Percentiles rank a stretch among this genome's conserved stretches.
These are phyloP conservation scores for Tulasnella sp. DNA, from an alignment of 768 basidiomycete species.

Conservation along the genomic window DNA sequence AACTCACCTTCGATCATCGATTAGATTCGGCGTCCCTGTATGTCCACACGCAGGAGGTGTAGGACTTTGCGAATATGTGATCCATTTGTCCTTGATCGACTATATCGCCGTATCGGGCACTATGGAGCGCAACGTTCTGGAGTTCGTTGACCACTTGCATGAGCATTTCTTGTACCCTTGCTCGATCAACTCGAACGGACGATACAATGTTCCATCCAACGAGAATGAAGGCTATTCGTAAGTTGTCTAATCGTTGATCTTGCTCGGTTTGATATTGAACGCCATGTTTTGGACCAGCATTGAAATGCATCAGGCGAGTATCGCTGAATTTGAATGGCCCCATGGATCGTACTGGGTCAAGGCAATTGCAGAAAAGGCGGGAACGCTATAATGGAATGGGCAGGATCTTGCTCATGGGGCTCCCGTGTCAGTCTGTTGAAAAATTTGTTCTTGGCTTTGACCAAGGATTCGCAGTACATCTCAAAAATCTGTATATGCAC, in stretches of 20 bases:
- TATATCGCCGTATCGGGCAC: conserved; percentile 83
- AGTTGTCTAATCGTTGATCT: conserved; percentile 15
- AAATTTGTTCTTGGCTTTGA: too few relatives aligned
- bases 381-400: not conserved
- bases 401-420: too few relatives aligned
- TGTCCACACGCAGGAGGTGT: conserved; percentile 95
- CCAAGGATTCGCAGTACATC: too few relatives aligned
- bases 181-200: conserved; percentile 69
- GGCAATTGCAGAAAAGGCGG: conserved; percentile 7
- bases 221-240: conserved; percentile 69
- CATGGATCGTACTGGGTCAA: conserved; percentile 63
- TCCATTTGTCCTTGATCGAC: conserved; percentile 50
- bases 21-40: conserved; percentile 67
- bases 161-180: conserved; percentile 86
- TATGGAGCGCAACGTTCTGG: conserved; percentile 85
- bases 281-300: conserved; percentile 40
- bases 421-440: too few relatives aligned
- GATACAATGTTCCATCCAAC: conserved; percentile 76
- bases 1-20: not conserved
- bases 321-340: conserved; percentile 77
- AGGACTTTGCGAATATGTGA: conserved; percentile 60
- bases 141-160: conserved; percentile 82
- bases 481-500: too few relatives aligned
- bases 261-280: not conserved
- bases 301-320: conserved; percentile 72